These are phyloP conservation scores for Shiraia sp. DNA, from an alignment of 2,329 filamentous ascomycete species.

Conservation along the genomic window DNA sequence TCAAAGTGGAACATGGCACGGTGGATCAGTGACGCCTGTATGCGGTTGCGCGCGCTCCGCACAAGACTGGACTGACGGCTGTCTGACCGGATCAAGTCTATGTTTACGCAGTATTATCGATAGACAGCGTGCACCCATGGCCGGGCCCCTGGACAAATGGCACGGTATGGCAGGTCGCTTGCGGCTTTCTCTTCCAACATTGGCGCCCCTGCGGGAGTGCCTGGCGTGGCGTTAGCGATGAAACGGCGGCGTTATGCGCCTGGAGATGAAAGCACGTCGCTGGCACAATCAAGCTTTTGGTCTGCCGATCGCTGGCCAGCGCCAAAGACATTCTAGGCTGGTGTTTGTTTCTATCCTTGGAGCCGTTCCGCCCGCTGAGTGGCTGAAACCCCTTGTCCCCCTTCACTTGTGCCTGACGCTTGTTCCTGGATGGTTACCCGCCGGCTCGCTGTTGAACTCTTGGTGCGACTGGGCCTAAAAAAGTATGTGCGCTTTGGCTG, in stretches of 20 bases:
- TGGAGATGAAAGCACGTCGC: conserved; percentile 1
- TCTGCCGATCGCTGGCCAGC: conserved; percentile 23
- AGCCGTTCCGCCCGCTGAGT: conserved; percentile 11
- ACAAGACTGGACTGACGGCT: neutral
- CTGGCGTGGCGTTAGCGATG: conserved; percentile 18
- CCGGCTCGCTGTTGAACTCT: conserved; percentile 20
- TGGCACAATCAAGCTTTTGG: conserved; percentile 29
- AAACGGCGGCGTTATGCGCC: conserved; percentile 27
- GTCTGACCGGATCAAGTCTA: conserved; percentile 6
- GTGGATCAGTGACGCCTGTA: neutral
- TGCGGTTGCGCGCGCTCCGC: neutral
- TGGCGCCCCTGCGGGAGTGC: conserved; percentile 17
- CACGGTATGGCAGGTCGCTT: conserved; percentile 7
- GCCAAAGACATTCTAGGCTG: conserved; percentile 10
- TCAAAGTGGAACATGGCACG: neutral
- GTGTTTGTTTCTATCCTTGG: conserved; percentile 11
- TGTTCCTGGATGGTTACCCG: conserved; percentile 21
- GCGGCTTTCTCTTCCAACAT: conserved; percentile 7
- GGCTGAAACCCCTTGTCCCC: conserved; percentile 8
- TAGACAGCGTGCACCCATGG: conserved; percentile 8
- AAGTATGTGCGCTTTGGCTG: conserved; percentile 27
- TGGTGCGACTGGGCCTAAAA: conserved; percentile 28
- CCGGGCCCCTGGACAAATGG: conserved; percentile 1
- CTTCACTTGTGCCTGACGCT: conserved; percentile 19
- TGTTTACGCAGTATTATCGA: conserved; percentile 1